Conservation (phyloP, 441 rosid species). For the Croton setiger region DNA sequence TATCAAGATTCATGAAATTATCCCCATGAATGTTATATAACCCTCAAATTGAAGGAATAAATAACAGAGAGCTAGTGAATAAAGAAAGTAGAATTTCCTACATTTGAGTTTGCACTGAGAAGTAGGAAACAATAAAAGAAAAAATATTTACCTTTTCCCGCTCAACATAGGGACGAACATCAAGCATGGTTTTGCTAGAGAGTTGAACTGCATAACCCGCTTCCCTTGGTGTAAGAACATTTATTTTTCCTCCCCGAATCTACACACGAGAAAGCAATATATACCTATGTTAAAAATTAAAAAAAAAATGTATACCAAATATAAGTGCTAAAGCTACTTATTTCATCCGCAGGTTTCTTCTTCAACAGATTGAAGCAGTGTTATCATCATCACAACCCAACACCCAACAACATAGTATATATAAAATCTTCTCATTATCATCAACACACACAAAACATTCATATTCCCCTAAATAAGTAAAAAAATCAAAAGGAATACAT, state of each 20-base stretch:
- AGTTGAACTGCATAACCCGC: conserved; percentile 95
- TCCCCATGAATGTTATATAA: neutral
- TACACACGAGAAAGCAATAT: conserved; percentile 24
- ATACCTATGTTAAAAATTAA: too few relatives aligned
- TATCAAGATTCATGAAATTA: neutral
- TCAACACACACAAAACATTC: neutral
- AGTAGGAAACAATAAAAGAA: neutral
- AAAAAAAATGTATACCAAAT: conserved; percentile 1
- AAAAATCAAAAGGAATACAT: neutral
- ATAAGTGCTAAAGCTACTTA: neutral
- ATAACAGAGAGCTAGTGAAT: conserved; percentile 3
- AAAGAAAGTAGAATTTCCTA: neutral
- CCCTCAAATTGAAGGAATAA: neutral
- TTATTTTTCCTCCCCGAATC: conserved; percentile 85
- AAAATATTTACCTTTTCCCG: conserved; percentile 46
- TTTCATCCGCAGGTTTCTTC: neutral
- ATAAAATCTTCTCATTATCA: neutral
- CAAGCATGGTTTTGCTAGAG: conserved; percentile 72
- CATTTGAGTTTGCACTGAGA: conserved; percentile 7
- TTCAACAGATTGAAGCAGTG: neutral
- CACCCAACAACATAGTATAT: neutral
- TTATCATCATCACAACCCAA: neutral
- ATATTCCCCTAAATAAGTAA: neutral
- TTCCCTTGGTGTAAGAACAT: conserved; percentile 77
- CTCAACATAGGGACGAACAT: conserved; percentile 81